A percentile compares a stretch with the other conserved stretches of the same genome.
These are phyloP conservation scores for Podila minutissima DNA, from an alignment of 192 early-diverging fungal genomes.

Conservation along the genomic window DNA sequence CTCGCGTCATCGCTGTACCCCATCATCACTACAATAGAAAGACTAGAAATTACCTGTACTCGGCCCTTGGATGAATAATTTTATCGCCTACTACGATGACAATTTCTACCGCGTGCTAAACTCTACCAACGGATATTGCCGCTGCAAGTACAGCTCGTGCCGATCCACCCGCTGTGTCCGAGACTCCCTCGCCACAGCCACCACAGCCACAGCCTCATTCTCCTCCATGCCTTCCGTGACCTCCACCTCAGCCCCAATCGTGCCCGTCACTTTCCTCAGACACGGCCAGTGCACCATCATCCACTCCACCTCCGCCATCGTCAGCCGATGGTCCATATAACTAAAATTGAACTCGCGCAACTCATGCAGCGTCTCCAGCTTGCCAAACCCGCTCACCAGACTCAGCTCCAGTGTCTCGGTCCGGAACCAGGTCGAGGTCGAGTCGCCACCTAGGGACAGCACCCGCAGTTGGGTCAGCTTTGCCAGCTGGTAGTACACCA, in stretches of 20 bases:
- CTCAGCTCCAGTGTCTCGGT: constrained; percentile 11
- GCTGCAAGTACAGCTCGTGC: constrained; percentile 22
- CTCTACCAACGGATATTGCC: constrained; percentile 15
- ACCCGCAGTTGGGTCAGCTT: constrained; percentile 8
- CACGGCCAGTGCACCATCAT: constrained; percentile 30
- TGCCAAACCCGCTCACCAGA: constrained; percentile 6
- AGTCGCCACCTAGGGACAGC: constrained; percentile 14
- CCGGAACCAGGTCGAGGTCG: constrained; percentile 22
- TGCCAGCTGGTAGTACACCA: constrained; percentile 17
- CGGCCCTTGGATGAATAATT: too few species aligned
- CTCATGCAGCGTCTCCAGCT: constrained; percentile 5
- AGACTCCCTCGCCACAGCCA: not conserved
- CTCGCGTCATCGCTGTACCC: too few species aligned
- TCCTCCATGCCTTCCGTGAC: not conserved
- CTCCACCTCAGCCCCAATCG: not conserved
- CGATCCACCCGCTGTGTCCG: constrained; percentile 1
- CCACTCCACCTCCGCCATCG: constrained; percentile 23
- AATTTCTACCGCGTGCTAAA: not conserved
- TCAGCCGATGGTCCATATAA: constrained; percentile 21
- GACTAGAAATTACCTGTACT: not conserved
- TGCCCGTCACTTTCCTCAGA: constrained; percentile 18
- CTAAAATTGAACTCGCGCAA: constrained; percentile 24
- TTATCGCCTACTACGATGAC: too few species aligned
- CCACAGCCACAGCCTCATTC: too few species aligned
- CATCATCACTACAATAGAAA: too few species aligned